These are phyloP conservation scores for Tillandsia fasciculata DNA, from an alignment of 176 grass and related monocot species.

Conservation along the genomic window DNA sequence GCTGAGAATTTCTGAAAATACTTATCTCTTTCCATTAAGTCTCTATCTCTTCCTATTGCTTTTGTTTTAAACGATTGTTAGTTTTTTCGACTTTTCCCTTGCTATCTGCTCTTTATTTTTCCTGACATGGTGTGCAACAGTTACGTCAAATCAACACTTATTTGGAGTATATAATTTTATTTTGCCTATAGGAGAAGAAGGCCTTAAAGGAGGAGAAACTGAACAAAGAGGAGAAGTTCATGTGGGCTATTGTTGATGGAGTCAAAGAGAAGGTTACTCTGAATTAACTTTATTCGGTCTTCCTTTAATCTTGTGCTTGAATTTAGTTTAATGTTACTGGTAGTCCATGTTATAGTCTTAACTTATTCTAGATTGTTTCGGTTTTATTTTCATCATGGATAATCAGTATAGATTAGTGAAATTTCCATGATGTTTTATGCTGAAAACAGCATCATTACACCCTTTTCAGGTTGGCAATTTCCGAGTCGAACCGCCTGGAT, in stretches of 20 bases:
- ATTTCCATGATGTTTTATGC: not conserved
- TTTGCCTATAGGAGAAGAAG: slow-evolving; percentile 79
- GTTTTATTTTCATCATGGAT: too few species aligned
- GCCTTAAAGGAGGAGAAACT: slow-evolving; percentile 67
- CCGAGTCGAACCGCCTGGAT: slow-evolving; percentile 91
- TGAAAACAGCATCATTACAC: not conserved
- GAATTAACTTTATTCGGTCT: not conserved
- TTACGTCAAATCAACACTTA: too few species aligned
- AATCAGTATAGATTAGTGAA: not conserved
- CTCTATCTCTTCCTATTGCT: too few species aligned
- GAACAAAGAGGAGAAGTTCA: slow-evolving; percentile 87
- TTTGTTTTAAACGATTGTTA: too few species aligned
- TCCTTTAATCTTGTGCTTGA: not conserved
- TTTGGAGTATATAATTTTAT: not conserved
- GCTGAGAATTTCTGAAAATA: too few species aligned
- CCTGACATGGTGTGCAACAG: too few species aligned
- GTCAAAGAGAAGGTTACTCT: slow-evolving; percentile 82
- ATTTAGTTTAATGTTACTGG: slow-evolving; percentile 5
- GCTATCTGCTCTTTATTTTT: too few species aligned
- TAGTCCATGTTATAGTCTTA: too few species aligned
- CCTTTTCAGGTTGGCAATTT: slow-evolving; percentile 89
- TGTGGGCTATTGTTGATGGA: slow-evolving; percentile 97
- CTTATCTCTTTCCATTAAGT: too few species aligned
- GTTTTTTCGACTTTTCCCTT: too few species aligned
- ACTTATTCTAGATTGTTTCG: too few species aligned